Evolutionary conservation across 202 grass and related monocot genomes (phyloP).

Genomic region (Tripidium arundinaceum): DNA sequence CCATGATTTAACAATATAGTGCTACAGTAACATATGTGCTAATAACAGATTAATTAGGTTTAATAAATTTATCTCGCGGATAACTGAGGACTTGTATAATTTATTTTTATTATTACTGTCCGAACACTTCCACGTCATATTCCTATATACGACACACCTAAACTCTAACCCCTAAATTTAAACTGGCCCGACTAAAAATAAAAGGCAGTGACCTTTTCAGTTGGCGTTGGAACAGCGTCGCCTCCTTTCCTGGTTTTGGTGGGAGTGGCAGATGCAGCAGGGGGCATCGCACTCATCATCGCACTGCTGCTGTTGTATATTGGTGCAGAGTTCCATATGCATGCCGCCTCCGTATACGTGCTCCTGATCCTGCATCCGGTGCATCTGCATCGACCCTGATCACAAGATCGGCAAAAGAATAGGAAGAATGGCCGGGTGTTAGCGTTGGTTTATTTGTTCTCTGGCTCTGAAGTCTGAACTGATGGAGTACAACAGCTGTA

Average conservation of each 20-base stretch:
- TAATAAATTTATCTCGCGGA: no score
- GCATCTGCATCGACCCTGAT: conserved; percentile 25
- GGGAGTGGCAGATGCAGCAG: not conserved
- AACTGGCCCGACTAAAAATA: no score
- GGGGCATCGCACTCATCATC: conserved; percentile 16
- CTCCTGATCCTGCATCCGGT: conserved; percentile 15
- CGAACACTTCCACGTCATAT: no score
- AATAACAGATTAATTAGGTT: no score
- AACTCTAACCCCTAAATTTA: no score
- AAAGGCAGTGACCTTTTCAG: conserved; percentile 50
- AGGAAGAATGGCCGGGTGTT: not conserved
- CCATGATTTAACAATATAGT: no score
- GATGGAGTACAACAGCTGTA: not conserved
- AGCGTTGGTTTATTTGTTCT: not conserved
- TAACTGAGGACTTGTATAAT: no score
- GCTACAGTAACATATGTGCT: no score
- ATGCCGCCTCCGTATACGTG: conserved; percentile 14
- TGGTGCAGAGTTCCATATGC: conserved; percentile 25
- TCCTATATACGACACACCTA: no score
- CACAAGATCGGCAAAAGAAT: conserved; percentile 10
- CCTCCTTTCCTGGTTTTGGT: conserved; percentile 32
- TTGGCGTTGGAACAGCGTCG: conserved; percentile 19
- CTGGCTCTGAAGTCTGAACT: not conserved
- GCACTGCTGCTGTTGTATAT: not conserved
- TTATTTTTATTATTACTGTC: no score